These are phyloP conservation scores for Peronosclerospora sorghi DNA, from an alignment of 352 stramenopile genomes.

Conservation along the genomic window DNA sequence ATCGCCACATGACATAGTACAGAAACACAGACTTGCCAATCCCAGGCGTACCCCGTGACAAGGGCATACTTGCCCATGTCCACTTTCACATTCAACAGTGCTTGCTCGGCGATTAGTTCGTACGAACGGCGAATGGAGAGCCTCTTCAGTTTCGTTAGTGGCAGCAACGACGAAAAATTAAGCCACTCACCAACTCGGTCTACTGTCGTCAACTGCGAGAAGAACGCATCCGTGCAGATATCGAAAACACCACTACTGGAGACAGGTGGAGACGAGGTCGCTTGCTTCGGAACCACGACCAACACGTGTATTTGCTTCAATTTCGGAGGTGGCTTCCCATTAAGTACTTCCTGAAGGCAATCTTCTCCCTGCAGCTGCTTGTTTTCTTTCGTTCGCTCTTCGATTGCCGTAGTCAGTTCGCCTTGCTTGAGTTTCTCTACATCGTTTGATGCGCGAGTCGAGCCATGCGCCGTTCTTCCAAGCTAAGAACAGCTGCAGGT, in stretches of 20 bases:
- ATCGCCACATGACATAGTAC: constrained; percentile 26
- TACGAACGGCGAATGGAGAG: constrained; percentile 25
- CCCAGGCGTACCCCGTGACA: constrained; percentile 20
- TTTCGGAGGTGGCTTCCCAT: too few species aligned
- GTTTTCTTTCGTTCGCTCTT: too few species aligned
- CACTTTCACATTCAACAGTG: constrained; percentile 10
- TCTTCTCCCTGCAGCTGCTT: too few species aligned
- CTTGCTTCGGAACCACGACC: too few species aligned
- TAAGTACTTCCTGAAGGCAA: too few species aligned
- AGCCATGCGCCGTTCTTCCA: too few species aligned
- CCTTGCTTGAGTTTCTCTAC: too few species aligned
- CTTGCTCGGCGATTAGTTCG: constrained; percentile 13
- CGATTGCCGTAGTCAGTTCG: too few species aligned
- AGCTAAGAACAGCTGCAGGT: too few species aligned
- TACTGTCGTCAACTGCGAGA: constrained; percentile 14
- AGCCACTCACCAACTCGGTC: constrained; percentile 17
- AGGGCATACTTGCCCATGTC: constrained; percentile 18
- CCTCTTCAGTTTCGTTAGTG: constrained; percentile 10
- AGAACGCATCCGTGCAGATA: constrained; percentile 12
- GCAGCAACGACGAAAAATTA: constrained; percentile 15
- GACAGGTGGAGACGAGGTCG: background rate
- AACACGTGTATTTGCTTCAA: too few species aligned
- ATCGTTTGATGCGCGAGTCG: too few species aligned
- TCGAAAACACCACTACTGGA: constrained; percentile 6
- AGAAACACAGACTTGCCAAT: constrained; percentile 26